These are phyloP conservation scores for Sporopachydermia cereana DNA, from an alignment of 1,139 yeast species.

Conservation along the genomic window DNA sequence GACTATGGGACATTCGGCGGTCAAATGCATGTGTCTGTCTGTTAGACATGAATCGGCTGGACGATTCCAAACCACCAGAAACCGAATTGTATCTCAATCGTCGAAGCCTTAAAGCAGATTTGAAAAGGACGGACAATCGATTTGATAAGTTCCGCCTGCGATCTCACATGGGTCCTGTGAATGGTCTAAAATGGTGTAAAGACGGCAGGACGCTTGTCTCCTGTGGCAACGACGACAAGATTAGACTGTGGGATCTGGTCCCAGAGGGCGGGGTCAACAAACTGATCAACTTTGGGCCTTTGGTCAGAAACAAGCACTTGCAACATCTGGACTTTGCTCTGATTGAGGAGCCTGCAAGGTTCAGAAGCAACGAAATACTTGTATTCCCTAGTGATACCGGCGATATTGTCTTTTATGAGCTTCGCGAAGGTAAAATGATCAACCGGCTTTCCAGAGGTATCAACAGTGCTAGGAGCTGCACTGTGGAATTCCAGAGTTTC, in stretches of 20 bases:
- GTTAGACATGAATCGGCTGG: constrained; percentile 35
- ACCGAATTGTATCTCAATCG: neutral
- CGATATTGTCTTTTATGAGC: constrained; percentile 54
- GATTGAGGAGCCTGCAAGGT: constrained; percentile 24
- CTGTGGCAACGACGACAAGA: constrained; percentile 67
- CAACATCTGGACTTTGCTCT: constrained; percentile 31
- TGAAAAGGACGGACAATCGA: constrained; percentile 15
- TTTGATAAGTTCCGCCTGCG: constrained; percentile 26
- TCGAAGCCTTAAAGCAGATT: neutral
- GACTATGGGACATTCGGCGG: constrained; percentile 67
- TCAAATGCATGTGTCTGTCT: constrained; percentile 53
- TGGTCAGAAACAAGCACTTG: constrained; percentile 50
- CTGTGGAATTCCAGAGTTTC: constrained; percentile 39
- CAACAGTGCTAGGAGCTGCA: constrained; percentile 28
- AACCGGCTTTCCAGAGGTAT: constrained; percentile 34
- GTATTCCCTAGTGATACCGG: constrained; percentile 74
- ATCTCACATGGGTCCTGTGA: constrained; percentile 68
- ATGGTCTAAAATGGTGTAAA: constrained; percentile 62
- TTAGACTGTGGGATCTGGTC: constrained; percentile 61
- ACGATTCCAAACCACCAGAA: constrained; percentile 8
- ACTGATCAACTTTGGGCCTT: constrained; percentile 66
- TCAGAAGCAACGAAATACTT: constrained; percentile 35
- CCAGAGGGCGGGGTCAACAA: constrained; percentile 40
- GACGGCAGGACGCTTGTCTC: constrained; percentile 48
- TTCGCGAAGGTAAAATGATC: constrained; percentile 52